Evolutionary conservation across 306 rosid genomes (phyloP), one percentile per base, ranked within the genome.

Genomic region (Inga laurina): DNA sequence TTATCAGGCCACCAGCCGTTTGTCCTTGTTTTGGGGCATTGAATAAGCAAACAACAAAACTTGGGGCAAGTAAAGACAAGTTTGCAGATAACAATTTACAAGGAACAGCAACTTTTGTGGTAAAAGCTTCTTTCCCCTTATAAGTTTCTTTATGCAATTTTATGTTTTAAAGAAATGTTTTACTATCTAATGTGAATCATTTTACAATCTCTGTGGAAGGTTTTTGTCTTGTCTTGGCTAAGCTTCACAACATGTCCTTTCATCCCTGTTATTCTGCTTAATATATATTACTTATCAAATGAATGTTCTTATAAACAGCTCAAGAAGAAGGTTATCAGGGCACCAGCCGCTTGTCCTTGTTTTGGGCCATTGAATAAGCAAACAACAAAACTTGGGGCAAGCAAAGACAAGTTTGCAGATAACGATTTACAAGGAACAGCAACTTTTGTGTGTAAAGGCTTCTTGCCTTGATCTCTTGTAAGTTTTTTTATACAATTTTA

Each of bases 231-330:
- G 51, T 51, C 66, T 68, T 71, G 41, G 82, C 16, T 80, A n/a
- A 39, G 72, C 85, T 71, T 74, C n/a, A 48, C 59, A 80, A 84
- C n/a, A 96, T 96, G 99, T 84, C 97, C 49, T n/a, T n/a, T n/a
- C n/a, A n/a, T n/a, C n/a, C n/a, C n/a, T 65, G 19, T 46, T 80
- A 61, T 72, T 61, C 84, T 48, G 12, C 57, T 77, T 85, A 27
- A 27, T 27, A 27, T 27, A 27, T 27, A 62, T 74, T 64, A 49
- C 76, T 41, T 69, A 83, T 81, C 76, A 56, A 81, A 37, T 65
- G 48, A 41, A 13, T 34, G 46, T 79, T 84, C 75, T 34, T 76
- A 51, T 79, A 51, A 78, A 83, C 88, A 95, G 98, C 86, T 95
- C 72, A 90, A 85, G 77, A 90, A 85, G 77, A 91, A 88, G 94